A percentile compares a stretch with the other conserved stretches of the same genome.
Conservation (phyloP, 148 eudicot genomes). For the Oxyria digyna region DNA sequence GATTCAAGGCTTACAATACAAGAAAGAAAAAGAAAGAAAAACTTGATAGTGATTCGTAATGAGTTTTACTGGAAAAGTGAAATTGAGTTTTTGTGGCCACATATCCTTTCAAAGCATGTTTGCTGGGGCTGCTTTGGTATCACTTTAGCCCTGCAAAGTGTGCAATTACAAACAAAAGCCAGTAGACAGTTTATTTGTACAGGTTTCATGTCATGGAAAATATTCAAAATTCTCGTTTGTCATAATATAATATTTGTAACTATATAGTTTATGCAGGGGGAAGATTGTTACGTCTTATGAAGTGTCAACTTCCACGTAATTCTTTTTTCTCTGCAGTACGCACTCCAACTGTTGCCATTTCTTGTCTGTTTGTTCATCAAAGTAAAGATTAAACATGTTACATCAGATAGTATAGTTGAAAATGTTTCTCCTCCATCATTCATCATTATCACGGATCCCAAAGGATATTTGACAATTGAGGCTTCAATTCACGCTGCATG, state of each 20-base stretch:
- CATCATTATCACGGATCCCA: conserved; percentile 1
- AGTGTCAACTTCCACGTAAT: conserved; percentile 4
- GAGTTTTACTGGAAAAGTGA: conserved; percentile 5
- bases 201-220: not conserved
- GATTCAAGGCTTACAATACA: not conserved
- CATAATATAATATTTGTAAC: not conserved
- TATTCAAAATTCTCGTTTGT: not conserved
- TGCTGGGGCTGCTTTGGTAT: conserved; percentile 6
- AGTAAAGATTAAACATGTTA: not conserved
- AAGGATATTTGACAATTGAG: not conserved
- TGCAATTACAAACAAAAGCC: conserved; percentile 6
- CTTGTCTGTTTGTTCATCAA: not conserved
- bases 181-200: not conserved
- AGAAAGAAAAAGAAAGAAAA: not conserved
- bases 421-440: not conserved
- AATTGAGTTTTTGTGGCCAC: not conserved
- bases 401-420: not conserved
- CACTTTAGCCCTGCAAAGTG: conserved; percentile 8
- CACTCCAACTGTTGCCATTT: conserved; percentile 4
- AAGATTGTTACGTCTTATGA: not conserved
- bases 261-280: not conserved
- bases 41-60: conserved; percentile 5
- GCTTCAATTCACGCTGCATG: not conserved
- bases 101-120: not conserved
- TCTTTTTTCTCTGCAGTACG: not conserved